Conservation (phyloP, 192 early-diverging fungal genomes). For the Backusella sp. region DNA sequence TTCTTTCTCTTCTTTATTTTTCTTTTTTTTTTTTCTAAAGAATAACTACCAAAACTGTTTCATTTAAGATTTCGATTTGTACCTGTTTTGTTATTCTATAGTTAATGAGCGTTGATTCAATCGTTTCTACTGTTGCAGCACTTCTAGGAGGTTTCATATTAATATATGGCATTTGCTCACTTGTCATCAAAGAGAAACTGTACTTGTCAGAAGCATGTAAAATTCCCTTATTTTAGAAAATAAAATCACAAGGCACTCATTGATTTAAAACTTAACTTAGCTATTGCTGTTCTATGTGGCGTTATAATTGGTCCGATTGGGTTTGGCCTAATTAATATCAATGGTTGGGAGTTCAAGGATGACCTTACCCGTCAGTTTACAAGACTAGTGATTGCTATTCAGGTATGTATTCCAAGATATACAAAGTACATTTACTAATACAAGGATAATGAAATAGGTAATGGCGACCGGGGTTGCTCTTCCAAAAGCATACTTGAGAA, state of each 20-base stretch:
- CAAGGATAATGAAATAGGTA: slow-evolving; percentile 30
- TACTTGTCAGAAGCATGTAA: slow-evolving; percentile 72
- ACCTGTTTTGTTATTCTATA: not conserved
- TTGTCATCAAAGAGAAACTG: slow-evolving; percentile 66
- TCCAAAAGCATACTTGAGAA: slow-evolving; percentile 60
- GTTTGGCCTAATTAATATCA: slow-evolving; percentile 65
- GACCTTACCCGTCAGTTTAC: slow-evolving; percentile 63
- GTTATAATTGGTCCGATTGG: slow-evolving; percentile 74
- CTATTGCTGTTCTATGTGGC: slow-evolving; percentile 78
- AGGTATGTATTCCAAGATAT: slow-evolving; percentile 24
- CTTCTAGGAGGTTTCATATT: slow-evolving; percentile 71
- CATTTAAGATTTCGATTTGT: not conserved
- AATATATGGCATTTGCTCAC: slow-evolving; percentile 62
- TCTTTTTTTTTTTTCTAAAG: not conserved
- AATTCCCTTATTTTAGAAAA: not conserved
- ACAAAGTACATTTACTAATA: not conserved
- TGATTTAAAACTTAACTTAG: slow-evolving; percentile 17
- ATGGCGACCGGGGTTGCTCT: slow-evolving; percentile 76
- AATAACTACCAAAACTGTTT: not conserved
- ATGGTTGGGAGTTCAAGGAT: slow-evolving; percentile 32
- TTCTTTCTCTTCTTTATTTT: not conserved
- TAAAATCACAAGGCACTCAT: not conserved
- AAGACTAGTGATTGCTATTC: slow-evolving; percentile 76
- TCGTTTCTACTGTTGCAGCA: slow-evolving; percentile 33
- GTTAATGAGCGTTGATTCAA: slow-evolving; percentile 2